Evolutionary conservation across 2,329 filamentous ascomycete genomes (phyloP), one percentile per base, ranked within the genome.

Genomic region (Celoporthe dispersa): DNA sequence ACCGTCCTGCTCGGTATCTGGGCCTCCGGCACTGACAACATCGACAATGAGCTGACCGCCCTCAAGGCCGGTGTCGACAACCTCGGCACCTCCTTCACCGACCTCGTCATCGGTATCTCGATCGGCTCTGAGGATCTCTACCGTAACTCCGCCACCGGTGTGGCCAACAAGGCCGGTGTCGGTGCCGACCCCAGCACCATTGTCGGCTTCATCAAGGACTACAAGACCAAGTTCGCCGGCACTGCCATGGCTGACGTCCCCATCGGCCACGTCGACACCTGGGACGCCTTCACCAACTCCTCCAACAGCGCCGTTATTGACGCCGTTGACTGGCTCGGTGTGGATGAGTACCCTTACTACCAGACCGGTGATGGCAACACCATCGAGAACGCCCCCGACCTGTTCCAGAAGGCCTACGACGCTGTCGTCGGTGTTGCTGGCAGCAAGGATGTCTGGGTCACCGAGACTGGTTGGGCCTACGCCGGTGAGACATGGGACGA

Each of bases 201-300:
- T 53, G 86, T 89, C 75, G 79, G 82, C 70, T 96, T 94, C 82
- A 93, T 97, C 83, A 80, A 85, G 70, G 84, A 91, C 78, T 89
- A 92, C 71, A 88, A 90, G 73, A 79, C 83, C 37, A 84, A 87
- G 72, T 87, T 97, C 76, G 77, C 86, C 37, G 87, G 87, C 71
- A 94, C 92, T 19, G 77, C 82, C 64, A 82, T 92, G 33, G 81
- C 85, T 51, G 81, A 81, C 41, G 86, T 84, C 65, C 84, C 88
- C 28, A 84, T 97, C 71, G 94, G 94, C 66, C 94, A 97, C 81
- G 94, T 97, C 78, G 94, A 97, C 78, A 97, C 94, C 66, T 97
- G 93, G 93, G 94, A 91, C 48, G 88, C 88, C 66, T 94, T 89
- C 85, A 88, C 89, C 78, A 94, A 97, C 80, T 80, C 81, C 66